Percentiles rank a stretch among this genome's conserved stretches.
Conservation (phyloP, 192 early-diverging fungal genomes). For the Backusella mclennaniae region DNA sequence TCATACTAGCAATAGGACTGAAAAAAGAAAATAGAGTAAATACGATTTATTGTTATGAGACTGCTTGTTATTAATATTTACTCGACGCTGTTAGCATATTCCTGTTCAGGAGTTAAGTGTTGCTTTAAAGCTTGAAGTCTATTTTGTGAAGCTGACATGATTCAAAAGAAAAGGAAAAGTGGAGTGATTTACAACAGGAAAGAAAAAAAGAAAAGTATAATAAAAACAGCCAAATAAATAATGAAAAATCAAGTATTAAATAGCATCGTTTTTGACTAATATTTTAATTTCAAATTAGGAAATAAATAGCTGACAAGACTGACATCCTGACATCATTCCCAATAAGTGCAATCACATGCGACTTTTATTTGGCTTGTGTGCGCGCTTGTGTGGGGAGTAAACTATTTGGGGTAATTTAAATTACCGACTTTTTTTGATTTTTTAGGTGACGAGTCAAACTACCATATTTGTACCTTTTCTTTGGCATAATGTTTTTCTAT, state of each 20-base stretch:
- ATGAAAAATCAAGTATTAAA: constrained; percentile 3
- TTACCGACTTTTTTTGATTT: not conserved
- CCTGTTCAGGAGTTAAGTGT: constrained; percentile 15
- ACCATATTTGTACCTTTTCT: not conserved
- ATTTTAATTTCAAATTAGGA: constrained; percentile 4
- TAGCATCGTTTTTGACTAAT: constrained; percentile 1
- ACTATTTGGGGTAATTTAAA: not conserved
- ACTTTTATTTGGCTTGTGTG: not conserved
- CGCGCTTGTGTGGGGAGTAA: not conserved
- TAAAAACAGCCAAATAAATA: not conserved
- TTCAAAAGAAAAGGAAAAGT: not conserved
- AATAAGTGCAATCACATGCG: not conserved
- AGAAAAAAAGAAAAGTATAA: constrained; percentile 9
- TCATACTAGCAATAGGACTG: constrained; percentile 44
- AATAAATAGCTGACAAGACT: constrained; percentile 7
- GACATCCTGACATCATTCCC: constrained; percentile 1
- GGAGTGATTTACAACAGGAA: not conserved
- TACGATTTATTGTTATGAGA: not conserved
- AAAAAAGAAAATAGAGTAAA: not conserved
- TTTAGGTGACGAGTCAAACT: not conserved
- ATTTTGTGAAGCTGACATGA: constrained; percentile 10
- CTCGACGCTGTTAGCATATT: constrained; percentile 12
- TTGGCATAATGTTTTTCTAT: not conserved
- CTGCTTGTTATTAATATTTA: constrained; percentile 2
- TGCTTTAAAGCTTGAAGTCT: constrained; percentile 19